Base-by-base conservation (phyloP, 2,329 filamentous ascomycete genomes). In the Apiospora arundinis region DNA sequence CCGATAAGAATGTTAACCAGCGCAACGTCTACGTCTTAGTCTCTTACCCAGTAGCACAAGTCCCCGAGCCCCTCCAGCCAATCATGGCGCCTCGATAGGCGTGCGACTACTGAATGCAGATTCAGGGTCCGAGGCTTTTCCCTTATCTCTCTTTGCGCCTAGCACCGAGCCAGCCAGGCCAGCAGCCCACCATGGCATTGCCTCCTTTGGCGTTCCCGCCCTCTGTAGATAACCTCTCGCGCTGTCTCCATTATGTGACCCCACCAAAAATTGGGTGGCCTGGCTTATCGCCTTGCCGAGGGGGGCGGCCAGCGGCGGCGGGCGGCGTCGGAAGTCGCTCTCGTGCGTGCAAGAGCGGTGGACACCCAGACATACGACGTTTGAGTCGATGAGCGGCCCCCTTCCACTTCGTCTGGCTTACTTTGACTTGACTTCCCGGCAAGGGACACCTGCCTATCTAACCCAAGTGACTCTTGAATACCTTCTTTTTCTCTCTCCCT, bases 31-130 rank as follows among this genome's bases (percentile, higher is more conserved):
- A n/a, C n/a, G n/a, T n/a, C n/a, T n/a, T n/a, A n/a, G n/a, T n/a
- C n/a, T n/a, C n/a, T n/a, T n/a, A n/a, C n/a, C n/a, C n/a, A 40
- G 63, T 66, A 66, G 63, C 63, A 42, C 63, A 40, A 66, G 67
- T 23, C 44, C n/a, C 45, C 67, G 21, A 32, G 18, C 16, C 18
- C 28, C 9, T 6, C 9, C 14, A 32, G 56, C 56, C 56, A 63
- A 63, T 63, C 32, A 63, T n/a, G 18, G 56, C 56, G 56, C 56
- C 56, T n/a, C 56, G 56, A 63, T 63, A 63, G 56, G 32, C 56
- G 37, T 40, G 56, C 8, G 32, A 40, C 56, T 63, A 40, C 56
- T 63, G 32, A 40, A 63, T 40, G 56, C 37, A 63, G 56, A 63
- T 40, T 63, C 56, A 63, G 56, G 56, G 56, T 63, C 56, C 56